Base-by-base conservation (phyloP, 805 yeast species). In the Wickerhamiella sorbophila region DNA sequence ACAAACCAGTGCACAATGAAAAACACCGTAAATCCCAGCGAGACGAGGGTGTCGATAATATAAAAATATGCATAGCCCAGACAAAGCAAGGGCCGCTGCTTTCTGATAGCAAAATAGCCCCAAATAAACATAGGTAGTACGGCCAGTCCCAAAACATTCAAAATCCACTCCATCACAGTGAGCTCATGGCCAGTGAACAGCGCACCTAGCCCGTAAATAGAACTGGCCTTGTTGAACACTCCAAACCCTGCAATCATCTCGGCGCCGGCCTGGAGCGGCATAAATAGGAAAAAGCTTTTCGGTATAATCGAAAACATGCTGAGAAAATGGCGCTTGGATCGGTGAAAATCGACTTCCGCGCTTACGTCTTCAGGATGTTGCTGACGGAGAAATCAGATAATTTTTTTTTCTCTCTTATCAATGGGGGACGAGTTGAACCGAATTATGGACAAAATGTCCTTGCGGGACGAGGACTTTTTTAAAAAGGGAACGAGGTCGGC, bases 221-320 rank as follows among this genome's bases (percentile, higher is more conserved):
- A 95, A 44, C 94, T 77, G 50, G 87, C 83, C 57, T 87, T 87
- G 64, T 88, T 88, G 48, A 87, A 68, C 31, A 86, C 71, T 14
- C 87, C 80, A 31, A 82, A 66, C 1, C 83, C 79, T 4, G 86
- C 66, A 17, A 80, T 73, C 1, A 84, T 58, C 58, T 88, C 97
- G 19, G 86, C 94, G 12, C 96, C 97, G 19, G 81, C 68, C 55
- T 80, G 84, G 20, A 88, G 69, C 4, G 97, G 95, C 3, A 84
- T 61, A 40, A 70, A 54, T 12, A 78, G 77, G n/a, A 83, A 56
- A 57, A 84, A 84, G 54, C 69, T 70, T 75, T 74, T 47, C 10
- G 57, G 60, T 8, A 49, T 44, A 15, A 59, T 36, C 31, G 52
- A 48, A 29, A 21, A 24, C 42, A 38, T 38, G 21, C 6, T 14